Evolutionary conservation across 192 early-diverging fungal species (phyloP), one percentile per base, ranked within the genome.

Genomic region (Backusella tarrabulga): DNA sequence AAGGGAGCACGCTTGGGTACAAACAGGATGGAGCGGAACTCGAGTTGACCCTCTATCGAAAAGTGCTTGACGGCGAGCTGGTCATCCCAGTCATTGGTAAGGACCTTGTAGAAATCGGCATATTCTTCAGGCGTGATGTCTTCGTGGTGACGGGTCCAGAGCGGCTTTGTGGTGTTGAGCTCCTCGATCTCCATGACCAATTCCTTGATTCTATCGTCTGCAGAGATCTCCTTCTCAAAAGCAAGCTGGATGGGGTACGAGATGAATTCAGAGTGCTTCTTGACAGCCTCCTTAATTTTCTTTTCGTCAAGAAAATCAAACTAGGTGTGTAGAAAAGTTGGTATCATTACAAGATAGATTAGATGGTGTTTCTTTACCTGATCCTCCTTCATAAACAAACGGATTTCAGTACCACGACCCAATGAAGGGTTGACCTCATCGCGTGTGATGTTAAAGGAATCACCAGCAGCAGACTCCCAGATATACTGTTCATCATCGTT

Each of bases 261-360:
- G 79, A 99, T 99, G 88, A 99, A 99, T 86, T 99, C 97, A 76
- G 97, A 99, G 94, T 99, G 96, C 91, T 97, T 99, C 94, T 99
- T 98, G 86, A 99, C 93, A 75, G 98, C 93, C 83, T 99, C 97
- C 91, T 98, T 98, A 88, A 99, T 97, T 82, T 92, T 92, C 89
- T 95, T 95, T 91, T 98, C 97, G 88, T 98, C 97, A 78, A 99
- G 93, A 90, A 97, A 99, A 87, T 97, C 42, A 14, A 44, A 14
- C 42, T 44, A 44, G 15, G 15, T 4, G 32, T 32, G 32, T n/a
- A n/a, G 42, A 44, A 15, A 17, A 3, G 5, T 63, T 46, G n/a
- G 14, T 50, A 32, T 32, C 32, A 32, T 32, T 32, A 32, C 32
- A 32, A 32, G 2, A 32, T 32, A 3, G 32, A 32, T 32, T 32